Conservation (phyloP, 2,329 filamentous ascomycete genomes). For the Microsporum ferrugineum region DNA sequence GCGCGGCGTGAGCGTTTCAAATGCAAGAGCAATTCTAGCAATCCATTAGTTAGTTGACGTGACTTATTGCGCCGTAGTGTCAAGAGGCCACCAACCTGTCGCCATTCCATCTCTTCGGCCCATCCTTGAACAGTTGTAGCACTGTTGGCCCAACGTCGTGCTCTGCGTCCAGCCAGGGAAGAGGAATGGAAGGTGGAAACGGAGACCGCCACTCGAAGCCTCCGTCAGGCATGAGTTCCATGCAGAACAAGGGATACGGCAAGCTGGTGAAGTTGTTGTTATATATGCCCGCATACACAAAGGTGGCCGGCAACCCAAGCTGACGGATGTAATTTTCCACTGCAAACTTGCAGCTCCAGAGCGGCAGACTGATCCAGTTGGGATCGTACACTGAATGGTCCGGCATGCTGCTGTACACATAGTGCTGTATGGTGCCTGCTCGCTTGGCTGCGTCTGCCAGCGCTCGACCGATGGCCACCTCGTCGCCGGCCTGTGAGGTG, state of each 20-base stretch:
- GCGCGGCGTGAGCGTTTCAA: conserved; percentile 71
- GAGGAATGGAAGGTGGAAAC: conserved; percentile 75
- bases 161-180: conserved; percentile 93
- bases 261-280: conserved; percentile 98
- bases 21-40: conserved; percentile 69
- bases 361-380: conserved; percentile 68
- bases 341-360: conserved; percentile 87
- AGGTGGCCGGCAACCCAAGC: conserved; percentile 73
- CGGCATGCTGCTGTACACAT: conserved; percentile 94
- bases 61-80: conserved; percentile 7
- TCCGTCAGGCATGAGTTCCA: conserved; percentile 74
- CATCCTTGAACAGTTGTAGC: conserved; percentile 90
- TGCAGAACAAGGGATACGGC: conserved; percentile 86
- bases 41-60: background rate
- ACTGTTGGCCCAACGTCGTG: conserved; percentile 90
- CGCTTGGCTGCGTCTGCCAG: conserved; percentile 81
- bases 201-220: conserved; percentile 89
- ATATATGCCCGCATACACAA: conserved; percentile 94
- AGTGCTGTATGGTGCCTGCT: conserved; percentile 68
- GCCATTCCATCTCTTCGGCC: conserved; percentile 69
- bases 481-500: conserved; percentile 81
- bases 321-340: conserved; percentile 84
- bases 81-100: conserved; percentile 43
- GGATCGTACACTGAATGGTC: conserved; percentile 73
- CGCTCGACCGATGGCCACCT: conserved; percentile 76